phyloP scores from a whole-genome alignment of 78 protist species.

The Protostelium mycophagum region DNA sequence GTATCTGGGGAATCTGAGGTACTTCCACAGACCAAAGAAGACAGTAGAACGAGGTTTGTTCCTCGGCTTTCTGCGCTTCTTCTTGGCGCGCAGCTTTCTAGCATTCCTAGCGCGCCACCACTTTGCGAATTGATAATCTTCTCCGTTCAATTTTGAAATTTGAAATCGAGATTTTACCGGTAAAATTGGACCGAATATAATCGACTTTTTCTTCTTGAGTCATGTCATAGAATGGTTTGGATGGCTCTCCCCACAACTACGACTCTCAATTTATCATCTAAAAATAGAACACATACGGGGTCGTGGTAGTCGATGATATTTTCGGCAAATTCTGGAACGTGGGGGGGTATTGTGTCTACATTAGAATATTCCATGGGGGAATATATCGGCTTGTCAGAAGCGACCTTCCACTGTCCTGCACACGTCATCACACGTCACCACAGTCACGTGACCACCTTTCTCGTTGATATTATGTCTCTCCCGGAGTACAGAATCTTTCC shows the following conservation, averaged over 20 bases:
- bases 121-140: neutral
- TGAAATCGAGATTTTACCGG: no score
- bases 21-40: no score
- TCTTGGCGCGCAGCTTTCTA: no score
- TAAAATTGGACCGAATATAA: neutral
- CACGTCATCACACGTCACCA: neutral
- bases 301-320: neutral
- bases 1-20: no score
- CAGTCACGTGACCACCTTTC: neutral
- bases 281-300: neutral
- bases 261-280: neutral
- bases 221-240: neutral
- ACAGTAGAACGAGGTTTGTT: no score
- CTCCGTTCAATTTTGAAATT: no score
- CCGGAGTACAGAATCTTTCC: neutral
- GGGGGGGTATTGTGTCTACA: no score
- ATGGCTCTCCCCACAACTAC: neutral
- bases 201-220: neutral
- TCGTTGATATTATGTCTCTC: neutral
- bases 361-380: no score
- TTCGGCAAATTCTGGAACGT: neutral
- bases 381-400: no score
- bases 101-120: no score
- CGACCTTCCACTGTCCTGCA: no score
- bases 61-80: no score